These are phyloP conservation scores for Colletotrichum sidae DNA, from an alignment of 2,329 filamentous ascomycete genomes.

Conservation along the genomic window DNA sequence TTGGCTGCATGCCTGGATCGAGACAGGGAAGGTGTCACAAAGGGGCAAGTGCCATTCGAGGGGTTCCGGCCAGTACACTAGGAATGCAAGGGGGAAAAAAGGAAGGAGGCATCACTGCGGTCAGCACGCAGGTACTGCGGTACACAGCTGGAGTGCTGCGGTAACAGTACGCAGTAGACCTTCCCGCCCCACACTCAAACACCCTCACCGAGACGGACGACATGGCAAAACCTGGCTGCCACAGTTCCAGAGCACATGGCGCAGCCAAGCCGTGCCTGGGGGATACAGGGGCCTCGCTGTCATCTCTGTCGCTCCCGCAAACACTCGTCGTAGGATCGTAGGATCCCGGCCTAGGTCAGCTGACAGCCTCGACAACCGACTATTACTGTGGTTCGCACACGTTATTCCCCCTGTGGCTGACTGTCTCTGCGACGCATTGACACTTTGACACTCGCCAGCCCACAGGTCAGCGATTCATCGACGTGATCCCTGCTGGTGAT, in stretches of 20 bases:
- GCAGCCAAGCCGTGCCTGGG: constrained; percentile 21
- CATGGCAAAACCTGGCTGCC: constrained; percentile 20
- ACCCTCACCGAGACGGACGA: background rate
- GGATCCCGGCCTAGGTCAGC: background rate
- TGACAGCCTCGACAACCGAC: background rate
- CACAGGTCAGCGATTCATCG: constrained; percentile 27
- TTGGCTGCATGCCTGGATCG: constrained; percentile 5
- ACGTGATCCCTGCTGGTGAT: constrained; percentile 31
- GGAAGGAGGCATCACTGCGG: too few species aligned
- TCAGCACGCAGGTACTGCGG: too few species aligned
- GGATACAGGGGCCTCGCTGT: constrained; percentile 28
- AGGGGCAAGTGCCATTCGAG: too few species aligned
- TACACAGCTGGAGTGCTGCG: too few species aligned
- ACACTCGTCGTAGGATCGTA: background rate
- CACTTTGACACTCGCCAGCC: constrained; percentile 28
- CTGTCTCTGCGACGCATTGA: background rate
- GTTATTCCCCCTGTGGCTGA: background rate
- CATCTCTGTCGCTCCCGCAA: constrained; percentile 3
- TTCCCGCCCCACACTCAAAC: background rate
- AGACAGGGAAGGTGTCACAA: background rate
- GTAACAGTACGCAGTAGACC: too few species aligned
- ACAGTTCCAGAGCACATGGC: constrained; percentile 24
- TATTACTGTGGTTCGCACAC: background rate
- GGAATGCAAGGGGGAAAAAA: too few species aligned
- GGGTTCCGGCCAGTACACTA: too few species aligned